Conservation (phyloP, 2,329 filamentous ascomycete species). For the Dactylellina sp. region DNA sequence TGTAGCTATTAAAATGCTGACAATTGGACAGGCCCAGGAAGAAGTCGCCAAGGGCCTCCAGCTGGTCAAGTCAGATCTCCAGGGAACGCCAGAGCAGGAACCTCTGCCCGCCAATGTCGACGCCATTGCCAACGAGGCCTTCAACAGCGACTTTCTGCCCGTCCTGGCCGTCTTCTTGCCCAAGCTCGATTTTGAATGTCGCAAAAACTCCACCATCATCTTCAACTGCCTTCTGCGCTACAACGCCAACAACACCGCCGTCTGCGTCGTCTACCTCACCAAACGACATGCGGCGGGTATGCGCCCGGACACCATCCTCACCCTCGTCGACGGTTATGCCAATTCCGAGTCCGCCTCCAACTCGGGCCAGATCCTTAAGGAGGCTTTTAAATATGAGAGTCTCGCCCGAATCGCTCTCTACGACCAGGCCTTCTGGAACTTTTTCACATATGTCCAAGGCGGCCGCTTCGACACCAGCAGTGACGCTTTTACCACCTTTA, state of each 20-base stretch:
- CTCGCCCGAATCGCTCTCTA: constrained; percentile 92
- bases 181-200: constrained; percentile 83
- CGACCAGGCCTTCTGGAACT: constrained; percentile 96
- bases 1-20: constrained; percentile 6
- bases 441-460: constrained; percentile 97
- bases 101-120: constrained; percentile 87
- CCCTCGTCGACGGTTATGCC: constrained; percentile 60
- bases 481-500: constrained; percentile 96
- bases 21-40: constrained; percentile 76
- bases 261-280: constrained; percentile 67
- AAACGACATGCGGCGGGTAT: constrained; percentile 60
- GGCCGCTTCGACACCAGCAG: constrained; percentile 96
- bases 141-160: constrained; percentile 89
- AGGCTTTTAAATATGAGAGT: constrained; percentile 82
- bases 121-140: constrained; percentile 83
- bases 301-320: constrained; percentile 60
- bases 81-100: constrained; percentile 94
- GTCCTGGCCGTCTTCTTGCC: constrained; percentile 84
- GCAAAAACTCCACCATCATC: constrained; percentile 60
- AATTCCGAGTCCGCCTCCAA: constrained; percentile 60
- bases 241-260: constrained; percentile 82
- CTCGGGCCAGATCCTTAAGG: constrained; percentile 61
- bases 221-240: constrained; percentile 75
- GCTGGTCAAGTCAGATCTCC: constrained; percentile 92
- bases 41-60: constrained; percentile 85